Evolutionary conservation across 768 basidiomycete genomes (phyloP), one percentile per base, ranked within the genome.

Genomic region (Hericium erinaceus): DNA sequence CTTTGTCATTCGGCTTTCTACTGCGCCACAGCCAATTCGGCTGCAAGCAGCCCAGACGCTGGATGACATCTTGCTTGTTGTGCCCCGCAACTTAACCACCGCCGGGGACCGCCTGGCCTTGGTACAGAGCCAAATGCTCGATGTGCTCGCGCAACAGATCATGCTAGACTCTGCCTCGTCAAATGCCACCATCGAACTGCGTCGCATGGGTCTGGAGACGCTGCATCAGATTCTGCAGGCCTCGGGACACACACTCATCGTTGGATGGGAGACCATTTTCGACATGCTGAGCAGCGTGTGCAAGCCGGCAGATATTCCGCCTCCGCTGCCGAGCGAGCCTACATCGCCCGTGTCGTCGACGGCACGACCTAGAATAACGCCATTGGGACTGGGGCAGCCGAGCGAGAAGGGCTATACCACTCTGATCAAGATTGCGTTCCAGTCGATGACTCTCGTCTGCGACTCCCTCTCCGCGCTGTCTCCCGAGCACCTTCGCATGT

Each of bases 241-340:
- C 1, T 90, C 92, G 0, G 95, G 92, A 0, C 93, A 98, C 69
- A 93, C 92, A 0, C 77, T 99, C 1, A 81, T 94, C 8, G 82
- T 89, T 13, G 95, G 97, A 0, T 99, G 95, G 95, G 86, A 89
- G 63, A 87, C 78, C 0, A 92, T 98, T 63, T 98, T 98, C 69
- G 82, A 86, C 61, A 94, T 98, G 81, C 76, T 99, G 6, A 83
- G 84, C 44, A 92, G 90, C 58, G 91, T 97, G 10, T 98, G 94
- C 69, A 80, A 80, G 52, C 78, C 86, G 1, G 69, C 74, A 0
- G 72, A 69, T 72, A 41, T 69, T 73, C n/a, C 58, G 57, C 18
- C 75, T 76, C 33, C 38, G 33, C 39, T 46, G 20, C 22, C 16
- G 20, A 37, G 49, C 10, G 49, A 26, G 13, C 40, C 24, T 10